Evolutionary conservation across 129 eudicot genomes (phyloP).

Genomic region (Apium graveolens): DNA sequence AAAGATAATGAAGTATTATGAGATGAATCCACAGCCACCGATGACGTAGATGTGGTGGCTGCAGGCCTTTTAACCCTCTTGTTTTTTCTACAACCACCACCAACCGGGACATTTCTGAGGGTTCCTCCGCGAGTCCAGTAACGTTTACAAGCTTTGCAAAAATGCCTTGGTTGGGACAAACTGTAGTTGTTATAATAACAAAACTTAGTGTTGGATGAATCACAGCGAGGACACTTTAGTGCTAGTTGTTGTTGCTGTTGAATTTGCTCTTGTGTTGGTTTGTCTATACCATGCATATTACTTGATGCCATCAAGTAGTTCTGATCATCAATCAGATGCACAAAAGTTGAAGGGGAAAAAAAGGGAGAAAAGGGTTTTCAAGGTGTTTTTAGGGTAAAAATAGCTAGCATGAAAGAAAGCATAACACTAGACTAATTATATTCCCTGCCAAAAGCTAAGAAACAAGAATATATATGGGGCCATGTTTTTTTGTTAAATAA

Average conservation of each 20-base stretch:
- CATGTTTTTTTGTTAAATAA: slow-evolving; percentile 51
- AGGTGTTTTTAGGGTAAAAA: slow-evolving; percentile 21
- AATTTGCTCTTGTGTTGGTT: slow-evolving; percentile 25
- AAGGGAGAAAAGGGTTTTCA: slow-evolving; percentile 18
- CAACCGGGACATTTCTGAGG: slow-evolving; percentile 82
- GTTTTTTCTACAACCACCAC: slow-evolving; percentile 86
- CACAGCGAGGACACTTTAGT: slow-evolving; percentile 78
- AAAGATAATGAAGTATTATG: slow-evolving; percentile 8
- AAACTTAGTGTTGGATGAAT: slow-evolving; percentile 75
- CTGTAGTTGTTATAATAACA: slow-evolving; percentile 89
- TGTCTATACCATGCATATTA: slow-evolving; percentile 23
- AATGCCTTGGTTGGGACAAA: slow-evolving; percentile 80
- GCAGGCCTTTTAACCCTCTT: slow-evolving; percentile 59
- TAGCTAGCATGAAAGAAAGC: neutral
- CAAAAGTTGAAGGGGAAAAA: slow-evolving; percentile 10
- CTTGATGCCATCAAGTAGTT: slow-evolving; percentile 32
- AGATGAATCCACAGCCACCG: neutral
- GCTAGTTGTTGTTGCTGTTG: slow-evolving; percentile 35
- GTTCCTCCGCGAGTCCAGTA: slow-evolving; percentile 95
- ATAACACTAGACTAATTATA: slow-evolving; percentile 13
- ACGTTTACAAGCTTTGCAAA: slow-evolving; percentile 82
- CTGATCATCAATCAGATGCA: slow-evolving; percentile 30
- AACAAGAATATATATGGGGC: slow-evolving; percentile 51
- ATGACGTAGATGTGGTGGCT: slow-evolving; percentile 4
- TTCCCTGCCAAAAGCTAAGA: slow-evolving; percentile 61